These are phyloP conservation scores for Curvularia spicifera DNA, from an alignment of 2,329 filamentous ascomycete genomes.

Conservation along the genomic window DNA sequence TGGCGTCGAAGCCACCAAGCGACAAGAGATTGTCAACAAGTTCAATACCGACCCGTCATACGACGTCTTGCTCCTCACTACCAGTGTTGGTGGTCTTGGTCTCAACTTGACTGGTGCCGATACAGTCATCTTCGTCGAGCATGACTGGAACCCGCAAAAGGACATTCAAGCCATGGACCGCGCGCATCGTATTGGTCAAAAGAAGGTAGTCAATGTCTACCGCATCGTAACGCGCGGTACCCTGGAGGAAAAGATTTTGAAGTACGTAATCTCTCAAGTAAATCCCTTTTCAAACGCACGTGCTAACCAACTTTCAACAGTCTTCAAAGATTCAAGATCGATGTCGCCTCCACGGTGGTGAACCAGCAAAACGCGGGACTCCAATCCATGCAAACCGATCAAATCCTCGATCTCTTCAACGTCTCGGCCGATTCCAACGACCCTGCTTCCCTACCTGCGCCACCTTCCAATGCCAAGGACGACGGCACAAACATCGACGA, in stretches of 20 bases:
- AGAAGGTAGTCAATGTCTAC: conserved; percentile 99
- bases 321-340: conserved; percentile 98
- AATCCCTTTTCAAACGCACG: background rate
- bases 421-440: conserved; percentile 60
- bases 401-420: conserved; percentile 96
- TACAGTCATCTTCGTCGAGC: conserved; percentile 98
- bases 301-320: conserved; percentile 53
- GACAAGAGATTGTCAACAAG: conserved; percentile 97
- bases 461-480: conserved; percentile 66
- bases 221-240: conserved; percentile 95
- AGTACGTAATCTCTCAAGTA: conserved; percentile 55
- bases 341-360: conserved; percentile 96
- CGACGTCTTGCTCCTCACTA: conserved; percentile 91
- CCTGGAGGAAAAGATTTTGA: conserved; percentile 96
- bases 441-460: conserved; percentile 63
- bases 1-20: conserved; percentile 86
- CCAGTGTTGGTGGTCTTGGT: conserved; percentile 90
- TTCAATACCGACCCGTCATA: conserved; percentile 99
- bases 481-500: conserved; percentile 74
- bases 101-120: conserved; percentile 96
- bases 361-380: conserved; percentile 98
- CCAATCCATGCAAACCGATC: conserved; percentile 96
- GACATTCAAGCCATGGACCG: conserved; percentile 99
- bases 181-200: conserved; percentile 96
- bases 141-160: conserved; percentile 99